Conservation (phyloP, 2,329 filamentous ascomycete genomes). For the Colletotrichum falcatum region DNA sequence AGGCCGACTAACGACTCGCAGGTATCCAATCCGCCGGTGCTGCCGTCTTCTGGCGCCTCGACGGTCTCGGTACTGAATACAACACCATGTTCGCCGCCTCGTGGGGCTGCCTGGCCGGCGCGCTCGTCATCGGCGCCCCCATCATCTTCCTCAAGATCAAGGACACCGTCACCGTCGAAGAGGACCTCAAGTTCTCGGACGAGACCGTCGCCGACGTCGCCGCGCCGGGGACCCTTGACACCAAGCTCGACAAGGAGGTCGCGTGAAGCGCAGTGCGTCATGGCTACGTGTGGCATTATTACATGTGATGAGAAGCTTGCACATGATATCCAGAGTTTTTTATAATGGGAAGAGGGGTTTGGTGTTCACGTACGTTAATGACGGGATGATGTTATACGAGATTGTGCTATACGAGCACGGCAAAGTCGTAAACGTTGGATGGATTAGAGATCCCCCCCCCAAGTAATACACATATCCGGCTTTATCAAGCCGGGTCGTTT, state of each 20-base stretch:
- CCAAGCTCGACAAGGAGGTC: constrained; percentile 24
- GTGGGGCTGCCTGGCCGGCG: constrained; percentile 82
- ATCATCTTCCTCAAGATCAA: constrained; percentile 84
- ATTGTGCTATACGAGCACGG: not conserved
- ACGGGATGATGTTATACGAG: constrained; percentile 25
- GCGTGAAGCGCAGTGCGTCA: not conserved
- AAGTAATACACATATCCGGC: not conserved
- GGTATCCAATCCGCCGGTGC: constrained; percentile 86
- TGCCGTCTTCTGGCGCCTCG: constrained; percentile 80
- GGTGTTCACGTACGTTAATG: too few species aligned
- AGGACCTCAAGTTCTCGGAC: constrained; percentile 87
- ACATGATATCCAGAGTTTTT: constrained; percentile 22
- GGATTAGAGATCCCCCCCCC: not conserved
- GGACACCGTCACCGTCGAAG: constrained; percentile 83
- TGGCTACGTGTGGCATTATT: not conserved
- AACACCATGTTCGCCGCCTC: constrained; percentile 77
- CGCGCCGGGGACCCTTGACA: constrained; percentile 42
- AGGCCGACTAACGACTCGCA: constrained; percentile 43
- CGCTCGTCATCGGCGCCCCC: constrained; percentile 81
- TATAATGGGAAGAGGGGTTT: not conserved
- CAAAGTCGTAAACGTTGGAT: not conserved
- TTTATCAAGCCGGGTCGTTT: not conserved
- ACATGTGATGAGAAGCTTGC: not conserved
- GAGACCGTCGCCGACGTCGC: constrained; percentile 81
- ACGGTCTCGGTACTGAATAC: constrained; percentile 71